These are phyloP conservation scores for Endothia cerciana DNA, from an alignment of 2,329 filamentous ascomycete species.

Conservation along the genomic window DNA sequence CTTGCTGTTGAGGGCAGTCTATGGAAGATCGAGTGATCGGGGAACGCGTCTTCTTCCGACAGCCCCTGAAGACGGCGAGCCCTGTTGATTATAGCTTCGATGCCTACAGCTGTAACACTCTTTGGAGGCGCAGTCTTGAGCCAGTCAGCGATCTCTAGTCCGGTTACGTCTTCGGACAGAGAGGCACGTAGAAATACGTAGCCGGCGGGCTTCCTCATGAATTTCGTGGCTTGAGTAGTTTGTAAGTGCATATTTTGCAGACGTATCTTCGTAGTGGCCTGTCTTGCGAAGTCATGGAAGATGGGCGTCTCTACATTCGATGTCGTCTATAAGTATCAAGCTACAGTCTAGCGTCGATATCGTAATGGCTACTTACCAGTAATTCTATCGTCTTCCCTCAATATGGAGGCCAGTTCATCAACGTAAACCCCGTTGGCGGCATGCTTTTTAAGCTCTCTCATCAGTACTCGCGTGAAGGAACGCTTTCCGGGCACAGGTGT, in stretches of 20 bases:
- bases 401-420: background rate
- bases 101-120: background rate
- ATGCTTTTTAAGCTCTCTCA: background rate
- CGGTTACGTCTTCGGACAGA: background rate
- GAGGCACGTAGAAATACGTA: background rate
- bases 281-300: slow-evolving; percentile 2
- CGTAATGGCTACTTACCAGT: background rate
- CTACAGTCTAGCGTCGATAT: background rate
- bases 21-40: background rate
- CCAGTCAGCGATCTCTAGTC: background rate
- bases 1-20: background rate
- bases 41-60: background rate
- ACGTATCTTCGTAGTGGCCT: background rate
- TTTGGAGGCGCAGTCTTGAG: background rate
- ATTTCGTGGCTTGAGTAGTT: background rate
- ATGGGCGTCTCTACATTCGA: background rate
- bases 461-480: background rate
- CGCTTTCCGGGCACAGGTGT: background rate
- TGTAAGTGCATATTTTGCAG: background rate
- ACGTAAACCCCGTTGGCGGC: background rate
- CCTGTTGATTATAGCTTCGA: background rate
- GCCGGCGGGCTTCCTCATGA: background rate
- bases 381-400: background rate
- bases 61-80: background rate
- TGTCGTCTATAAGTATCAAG: background rate